Conservation (phyloP, 2,329 filamentous ascomycete species). For the Trichoderma pleuroti region DNA sequence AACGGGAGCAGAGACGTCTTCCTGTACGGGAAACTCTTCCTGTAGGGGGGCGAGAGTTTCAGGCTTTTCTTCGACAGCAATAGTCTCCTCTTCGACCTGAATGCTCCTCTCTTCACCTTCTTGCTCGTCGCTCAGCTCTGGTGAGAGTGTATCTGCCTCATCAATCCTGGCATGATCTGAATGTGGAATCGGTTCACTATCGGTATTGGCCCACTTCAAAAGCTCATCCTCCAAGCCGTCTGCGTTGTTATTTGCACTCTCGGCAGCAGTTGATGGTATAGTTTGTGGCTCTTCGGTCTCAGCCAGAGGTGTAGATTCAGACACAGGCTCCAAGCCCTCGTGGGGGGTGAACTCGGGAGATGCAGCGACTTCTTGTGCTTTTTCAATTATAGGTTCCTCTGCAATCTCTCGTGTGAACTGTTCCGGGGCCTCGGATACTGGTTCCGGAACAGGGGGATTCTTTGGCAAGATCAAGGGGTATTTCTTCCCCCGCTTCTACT, state of each 20-base stretch:
- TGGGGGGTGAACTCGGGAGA: background rate
- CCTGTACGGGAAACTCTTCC: background rate
- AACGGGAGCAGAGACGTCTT: background rate
- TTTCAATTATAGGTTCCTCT: background rate
- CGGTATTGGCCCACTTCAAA: constrained; percentile 4
- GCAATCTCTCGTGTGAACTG: background rate
- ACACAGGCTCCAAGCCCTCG: background rate
- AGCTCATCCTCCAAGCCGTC: background rate
- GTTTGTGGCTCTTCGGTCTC: background rate
- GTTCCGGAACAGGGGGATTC: background rate
- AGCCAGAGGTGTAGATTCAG: background rate
- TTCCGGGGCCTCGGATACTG: background rate
- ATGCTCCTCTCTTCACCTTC: constrained; percentile 25
- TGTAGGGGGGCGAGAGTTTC: background rate
- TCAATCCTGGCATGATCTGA: background rate
- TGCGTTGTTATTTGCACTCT: background rate
- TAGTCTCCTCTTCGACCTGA: constrained; percentile 13
- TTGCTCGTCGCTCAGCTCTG: constrained; percentile 20
- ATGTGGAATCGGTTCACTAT: constrained; percentile 2
- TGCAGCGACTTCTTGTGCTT: background rate
- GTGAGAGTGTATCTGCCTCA: background rate
- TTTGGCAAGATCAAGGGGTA: background rate
- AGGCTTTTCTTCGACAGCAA: background rate
- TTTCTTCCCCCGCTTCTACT: background rate
- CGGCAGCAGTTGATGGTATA: background rate